Evolutionary conservation across 257 asterid genomes (phyloP).

Genomic region (Jacaranda copaia): DNA sequence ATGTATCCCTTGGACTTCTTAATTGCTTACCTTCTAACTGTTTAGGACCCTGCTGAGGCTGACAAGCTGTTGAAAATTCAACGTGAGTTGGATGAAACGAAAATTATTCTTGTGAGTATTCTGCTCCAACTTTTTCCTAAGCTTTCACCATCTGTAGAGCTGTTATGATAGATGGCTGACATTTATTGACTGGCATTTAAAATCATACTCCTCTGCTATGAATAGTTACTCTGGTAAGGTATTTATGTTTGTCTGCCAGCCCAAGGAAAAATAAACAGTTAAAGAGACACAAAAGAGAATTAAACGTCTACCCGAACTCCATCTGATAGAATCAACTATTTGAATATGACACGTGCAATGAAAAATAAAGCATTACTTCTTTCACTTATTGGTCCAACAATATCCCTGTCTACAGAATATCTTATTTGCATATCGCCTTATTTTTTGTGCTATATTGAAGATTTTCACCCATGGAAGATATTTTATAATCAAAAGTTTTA

Average conservation of each 20-base stretch:
- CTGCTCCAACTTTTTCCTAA: conserved; percentile 24
- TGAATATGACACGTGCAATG: neutral
- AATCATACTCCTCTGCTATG: neutral
- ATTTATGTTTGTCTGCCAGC: neutral
- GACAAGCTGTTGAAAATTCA: conserved; percentile 90
- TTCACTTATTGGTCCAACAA: neutral
- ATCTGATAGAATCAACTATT: neutral
- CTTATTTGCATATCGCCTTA: neutral
- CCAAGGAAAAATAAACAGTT: neutral
- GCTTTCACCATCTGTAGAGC: neutral
- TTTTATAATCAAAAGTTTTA: neutral
- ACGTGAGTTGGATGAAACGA: conserved; percentile 93
- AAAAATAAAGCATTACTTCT: neutral
- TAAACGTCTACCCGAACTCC: neutral
- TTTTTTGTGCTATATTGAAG: neutral
- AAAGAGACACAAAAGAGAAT: neutral
- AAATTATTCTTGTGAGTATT: conserved; percentile 84
- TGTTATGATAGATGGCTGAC: conserved; percentile 1
- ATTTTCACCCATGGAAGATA: neutral
- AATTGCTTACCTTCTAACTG: conserved; percentile 16
- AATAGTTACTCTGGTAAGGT: neutral
- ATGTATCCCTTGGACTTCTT: neutral
- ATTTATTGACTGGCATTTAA: neutral
- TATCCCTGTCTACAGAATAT: neutral
- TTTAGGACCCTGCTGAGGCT: conserved; percentile 98